Evolutionary conservation across 257 asterid species (phyloP).

Genomic region (Nicotiana tabacum): DNA sequence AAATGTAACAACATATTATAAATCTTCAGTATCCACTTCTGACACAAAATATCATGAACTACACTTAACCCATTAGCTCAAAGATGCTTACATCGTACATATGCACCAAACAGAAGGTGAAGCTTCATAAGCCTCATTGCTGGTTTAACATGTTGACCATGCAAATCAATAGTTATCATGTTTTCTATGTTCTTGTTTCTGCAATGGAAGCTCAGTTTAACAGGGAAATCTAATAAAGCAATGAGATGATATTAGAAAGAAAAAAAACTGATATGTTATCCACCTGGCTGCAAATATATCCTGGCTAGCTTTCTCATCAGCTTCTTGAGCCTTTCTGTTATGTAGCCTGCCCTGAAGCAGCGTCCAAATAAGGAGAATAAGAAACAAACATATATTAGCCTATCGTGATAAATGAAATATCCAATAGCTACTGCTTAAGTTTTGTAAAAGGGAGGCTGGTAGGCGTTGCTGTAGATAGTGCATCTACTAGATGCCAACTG

Average conservation of each 20-base stretch:
- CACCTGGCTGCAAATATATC: constrained; percentile 77
- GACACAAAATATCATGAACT: neutral
- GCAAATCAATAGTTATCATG: constrained; percentile 81
- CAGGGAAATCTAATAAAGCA: neutral
- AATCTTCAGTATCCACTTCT: neutral
- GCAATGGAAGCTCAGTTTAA: constrained; percentile 35
- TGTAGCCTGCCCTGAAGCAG: constrained; percentile 66
- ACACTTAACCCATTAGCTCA: neutral
- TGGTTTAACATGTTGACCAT: constrained; percentile 89
- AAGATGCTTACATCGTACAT: constrained; percentile 72
- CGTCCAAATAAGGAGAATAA: neutral
- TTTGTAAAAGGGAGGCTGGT: neutral
- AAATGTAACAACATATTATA: neutral
- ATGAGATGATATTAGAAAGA: neutral
- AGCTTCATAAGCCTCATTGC: constrained; percentile 90
- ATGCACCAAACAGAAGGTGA: constrained; percentile 92
- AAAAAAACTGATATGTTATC: constrained; percentile 10
- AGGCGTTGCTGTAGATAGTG: neutral
- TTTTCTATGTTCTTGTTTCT: constrained; percentile 77
- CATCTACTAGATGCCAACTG: neutral
- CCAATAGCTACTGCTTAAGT: neutral
- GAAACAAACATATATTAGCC: neutral
- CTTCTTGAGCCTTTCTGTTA: constrained; percentile 68
- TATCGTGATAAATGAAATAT: neutral
- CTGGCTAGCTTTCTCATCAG: constrained; percentile 86